Evolutionary conservation across 2,329 filamentous ascomycete species (phyloP), one percentile per base, ranked within the genome.

Genomic region (Teratosphaeria zuluensis): DNA sequence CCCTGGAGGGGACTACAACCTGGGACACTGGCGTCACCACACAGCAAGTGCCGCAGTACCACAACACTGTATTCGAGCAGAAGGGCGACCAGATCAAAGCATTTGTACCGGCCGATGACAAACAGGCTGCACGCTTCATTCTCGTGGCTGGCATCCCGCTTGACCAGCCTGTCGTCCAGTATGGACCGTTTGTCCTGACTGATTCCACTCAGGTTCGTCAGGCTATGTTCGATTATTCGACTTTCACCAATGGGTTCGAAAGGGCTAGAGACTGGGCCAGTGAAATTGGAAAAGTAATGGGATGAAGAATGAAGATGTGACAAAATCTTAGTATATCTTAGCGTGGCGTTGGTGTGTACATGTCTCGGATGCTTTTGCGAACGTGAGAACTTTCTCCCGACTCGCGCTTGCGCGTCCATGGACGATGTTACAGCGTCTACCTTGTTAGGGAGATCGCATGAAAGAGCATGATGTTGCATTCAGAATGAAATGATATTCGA

Each of bases 11-110:
- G 24, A 83, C 81, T 7, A 85, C 84, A 1, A 77, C 77, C 66
- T 89, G 87, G 72, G 85, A 80, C 64, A 78, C 73, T 51, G 83
- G 78, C 24, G 72, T 78, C 58, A 74, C 76, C 28, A 77, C 77
- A 66, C 78, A 75, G 56, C 61, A 68, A 53, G 81, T 92, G 14
- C 78, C 79, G 58, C 82, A 88, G 69, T 96, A 85, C 72, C 86
- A 96, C 75, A 96, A 94, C 71, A 88, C 94, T 28, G 89, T 96
- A 5, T 96, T 97, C 69, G 86, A 90, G 67, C 82, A 85, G 63
- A 78, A 82, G 31, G 92, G 92, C 53, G 90, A 96, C 67, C 80
- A 83, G 31, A 81, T 97, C 8, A 81, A 88, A 62, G 84, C 86
- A 1, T 81, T 83, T 55, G 89, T 94, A 12, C 81, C 80, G 46